Percentiles rank a stretch among this genome's conserved stretches.
Conservation (phyloP, 148 eudicot genomes). For the Fagopyrum tataricum region DNA sequence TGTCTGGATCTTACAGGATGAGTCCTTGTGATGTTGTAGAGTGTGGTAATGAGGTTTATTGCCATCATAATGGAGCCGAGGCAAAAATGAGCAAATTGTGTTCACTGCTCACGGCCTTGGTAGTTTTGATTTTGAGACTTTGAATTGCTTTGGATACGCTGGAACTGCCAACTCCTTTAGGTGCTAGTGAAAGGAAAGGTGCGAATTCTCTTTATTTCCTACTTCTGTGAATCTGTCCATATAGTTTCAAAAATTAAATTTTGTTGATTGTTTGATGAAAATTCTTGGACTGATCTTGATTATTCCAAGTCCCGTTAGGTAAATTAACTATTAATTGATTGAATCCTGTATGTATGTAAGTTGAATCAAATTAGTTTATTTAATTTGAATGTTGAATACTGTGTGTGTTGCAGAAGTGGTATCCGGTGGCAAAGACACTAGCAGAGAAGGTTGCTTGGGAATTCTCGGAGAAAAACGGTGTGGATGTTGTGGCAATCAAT, state of each 20-base stretch:
- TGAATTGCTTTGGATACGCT: neutral
- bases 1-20: neutral
- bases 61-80: neutral
- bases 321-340: neutral
- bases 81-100: neutral
- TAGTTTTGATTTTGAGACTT: neutral
- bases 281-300: slow-evolving; percentile 74
- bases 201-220: neutral
- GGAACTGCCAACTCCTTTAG: neutral
- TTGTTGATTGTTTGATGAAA: no score
- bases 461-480: slow-evolving; percentile 45
- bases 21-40: neutral
- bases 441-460: slow-evolving; percentile 91
- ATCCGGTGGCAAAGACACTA: slow-evolving; percentile 74
- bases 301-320: slow-evolving; percentile 73
- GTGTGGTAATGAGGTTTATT: neutral
- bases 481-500: slow-evolving; percentile 68
- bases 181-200: neutral
- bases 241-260: no score
- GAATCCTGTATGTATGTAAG: neutral
- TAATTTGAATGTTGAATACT: no score
- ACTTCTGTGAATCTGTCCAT: neutral
- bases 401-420: slow-evolving; percentile 78
- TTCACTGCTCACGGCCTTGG: neutral
- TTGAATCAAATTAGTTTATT: no score